Evolutionary conservation across 169 alveolate genomes (phyloP).

Genomic region (Plasmodium gaboni): DNA sequence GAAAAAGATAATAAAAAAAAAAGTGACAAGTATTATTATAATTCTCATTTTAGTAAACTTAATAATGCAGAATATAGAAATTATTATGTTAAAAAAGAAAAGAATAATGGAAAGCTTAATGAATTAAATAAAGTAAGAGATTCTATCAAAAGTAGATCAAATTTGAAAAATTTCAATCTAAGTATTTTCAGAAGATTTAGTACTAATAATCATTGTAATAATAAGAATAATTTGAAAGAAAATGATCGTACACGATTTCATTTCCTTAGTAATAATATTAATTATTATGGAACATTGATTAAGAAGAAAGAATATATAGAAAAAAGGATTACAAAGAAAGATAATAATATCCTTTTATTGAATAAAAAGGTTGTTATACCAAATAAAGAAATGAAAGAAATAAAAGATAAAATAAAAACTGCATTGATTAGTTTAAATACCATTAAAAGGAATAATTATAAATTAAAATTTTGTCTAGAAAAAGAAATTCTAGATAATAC

Average conservation of each 20-base stretch:
- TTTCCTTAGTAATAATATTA: slow-evolving; percentile 67
- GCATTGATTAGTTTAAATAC: slow-evolving; percentile 56
- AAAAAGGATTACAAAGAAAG: slow-evolving; percentile 8
- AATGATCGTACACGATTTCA: slow-evolving; percentile 29
- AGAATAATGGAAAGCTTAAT: slow-evolving; percentile 9
- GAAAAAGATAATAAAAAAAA: neutral
- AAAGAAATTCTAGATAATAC: slow-evolving; percentile 74
- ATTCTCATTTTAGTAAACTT: neutral
- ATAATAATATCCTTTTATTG: slow-evolving; percentile 11
- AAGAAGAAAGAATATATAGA: slow-evolving; percentile 28
- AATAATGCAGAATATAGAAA: neutral
- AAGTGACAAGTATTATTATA: neutral
- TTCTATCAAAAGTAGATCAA: slow-evolving; percentile 15
- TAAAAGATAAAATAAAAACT: slow-evolving; percentile 55
- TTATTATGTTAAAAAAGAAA: neutral
- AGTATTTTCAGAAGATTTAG: slow-evolving; percentile 66
- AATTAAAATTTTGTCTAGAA: slow-evolving; percentile 71
- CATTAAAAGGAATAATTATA: slow-evolving; percentile 72
- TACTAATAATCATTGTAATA: slow-evolving; percentile 26
- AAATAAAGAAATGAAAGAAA: slow-evolving; percentile 64
- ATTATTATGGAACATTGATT: slow-evolving; percentile 75
- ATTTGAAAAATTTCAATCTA: slow-evolving; percentile 50
- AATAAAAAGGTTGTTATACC: slow-evolving; percentile 39
- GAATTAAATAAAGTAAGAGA: slow-evolving; percentile 19
- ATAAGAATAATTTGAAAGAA: slow-evolving; percentile 37